phyloP scores from a whole-genome alignment of 306 rosid genomes.

The Sicyos baderoa region DNA sequence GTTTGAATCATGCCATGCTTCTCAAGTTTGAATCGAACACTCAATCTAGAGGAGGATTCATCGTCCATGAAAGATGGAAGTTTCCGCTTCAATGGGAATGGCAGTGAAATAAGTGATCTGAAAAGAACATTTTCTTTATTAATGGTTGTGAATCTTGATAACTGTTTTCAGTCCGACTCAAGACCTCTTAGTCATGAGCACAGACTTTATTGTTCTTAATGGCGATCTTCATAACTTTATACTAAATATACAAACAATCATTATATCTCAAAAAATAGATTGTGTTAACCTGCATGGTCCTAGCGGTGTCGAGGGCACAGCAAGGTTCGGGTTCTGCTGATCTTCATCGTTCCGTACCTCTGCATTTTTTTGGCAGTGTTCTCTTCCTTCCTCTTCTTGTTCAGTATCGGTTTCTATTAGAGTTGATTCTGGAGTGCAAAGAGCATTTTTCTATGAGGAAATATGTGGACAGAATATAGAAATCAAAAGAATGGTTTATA shows the following conservation, averaged over 20 bases:
- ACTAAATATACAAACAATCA: neutral
- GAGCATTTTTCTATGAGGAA: neutral
- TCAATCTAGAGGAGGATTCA: constrained; percentile 41
- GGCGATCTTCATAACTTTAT: neutral
- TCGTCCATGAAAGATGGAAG: constrained; percentile 50
- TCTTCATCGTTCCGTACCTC: constrained; percentile 45
- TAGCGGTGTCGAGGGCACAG: constrained; percentile 49
- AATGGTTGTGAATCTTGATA: neutral
- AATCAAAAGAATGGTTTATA: neutral
- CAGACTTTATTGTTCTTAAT: too few relatives aligned
- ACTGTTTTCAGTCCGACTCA: neutral
- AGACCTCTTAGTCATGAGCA: too few relatives aligned
- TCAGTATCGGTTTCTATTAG: constrained; percentile 39
- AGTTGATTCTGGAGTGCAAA: constrained; percentile 40
- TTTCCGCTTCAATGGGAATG: constrained; percentile 54
- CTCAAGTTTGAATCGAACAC: constrained; percentile 44
- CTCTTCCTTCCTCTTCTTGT: constrained; percentile 67
- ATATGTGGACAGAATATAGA: neutral
- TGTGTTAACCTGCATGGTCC: constrained; percentile 44
- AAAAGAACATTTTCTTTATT: neutral
- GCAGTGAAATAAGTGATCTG: constrained; percentile 34
- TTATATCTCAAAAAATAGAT: neutral
- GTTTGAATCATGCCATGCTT: constrained; percentile 37
- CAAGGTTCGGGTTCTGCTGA: constrained; percentile 26
- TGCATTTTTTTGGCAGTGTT: constrained; percentile 32